Conservation (phyloP, 2,329 filamentous ascomycete species). For the Penicillium sp. region DNA sequence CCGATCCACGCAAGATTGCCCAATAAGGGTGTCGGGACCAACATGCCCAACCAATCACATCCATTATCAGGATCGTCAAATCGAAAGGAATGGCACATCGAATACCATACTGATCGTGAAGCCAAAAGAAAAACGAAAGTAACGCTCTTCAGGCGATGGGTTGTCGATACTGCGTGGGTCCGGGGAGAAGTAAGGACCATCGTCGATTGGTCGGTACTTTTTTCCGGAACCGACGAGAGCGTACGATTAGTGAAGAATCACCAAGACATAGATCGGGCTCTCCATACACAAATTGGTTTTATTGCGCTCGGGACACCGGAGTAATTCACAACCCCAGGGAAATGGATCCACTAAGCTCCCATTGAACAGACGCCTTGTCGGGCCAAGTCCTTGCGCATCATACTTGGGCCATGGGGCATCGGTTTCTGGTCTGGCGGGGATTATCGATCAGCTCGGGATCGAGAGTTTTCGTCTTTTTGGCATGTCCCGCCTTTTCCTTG, state of each 20-base stretch:
- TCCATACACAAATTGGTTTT: neutral
- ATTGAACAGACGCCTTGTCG: neutral
- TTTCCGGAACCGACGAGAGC: conserved; percentile 4
- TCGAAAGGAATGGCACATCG: neutral
- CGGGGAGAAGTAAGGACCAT: neutral
- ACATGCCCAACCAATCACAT: neutral
- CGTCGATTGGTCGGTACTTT: conserved; percentile 16
- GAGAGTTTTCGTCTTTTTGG: neutral
- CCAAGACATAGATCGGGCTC: neutral
- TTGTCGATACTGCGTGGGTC: neutral
- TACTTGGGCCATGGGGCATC: neutral
- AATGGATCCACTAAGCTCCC: neutral
- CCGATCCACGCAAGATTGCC: neutral
- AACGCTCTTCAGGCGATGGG: neutral
- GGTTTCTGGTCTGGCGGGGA: neutral
- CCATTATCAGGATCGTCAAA: neutral
- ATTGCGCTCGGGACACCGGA: neutral
- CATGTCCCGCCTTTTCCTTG: neutral
- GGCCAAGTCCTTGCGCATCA: neutral
- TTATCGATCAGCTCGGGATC: neutral
- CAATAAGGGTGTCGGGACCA: neutral
- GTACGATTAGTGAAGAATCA: neutral
- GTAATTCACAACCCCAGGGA: neutral
- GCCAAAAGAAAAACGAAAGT: neutral
- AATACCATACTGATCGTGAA: neutral